Evolutionary conservation across 768 basidiomycete species (phyloP), one percentile per base, ranked within the genome.

Genomic region (Fomitopsis serialis): DNA sequence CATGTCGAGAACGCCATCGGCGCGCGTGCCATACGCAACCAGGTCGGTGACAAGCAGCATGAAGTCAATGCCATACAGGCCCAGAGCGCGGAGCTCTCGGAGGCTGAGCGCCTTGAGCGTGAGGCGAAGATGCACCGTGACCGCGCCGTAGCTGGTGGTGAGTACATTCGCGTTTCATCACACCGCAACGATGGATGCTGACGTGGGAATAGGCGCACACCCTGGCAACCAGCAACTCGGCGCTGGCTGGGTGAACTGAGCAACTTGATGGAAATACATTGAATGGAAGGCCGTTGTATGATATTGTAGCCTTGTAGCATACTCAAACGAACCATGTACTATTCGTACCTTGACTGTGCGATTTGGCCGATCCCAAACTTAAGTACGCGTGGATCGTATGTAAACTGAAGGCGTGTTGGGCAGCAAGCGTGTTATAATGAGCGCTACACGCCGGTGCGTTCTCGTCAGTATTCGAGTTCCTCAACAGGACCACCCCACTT

Each of bases 61-160:
- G 78, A 79, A 65, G 80, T 79, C 0, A 68, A 74, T 24, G 64
- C 73, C 0, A 55, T 74, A 36, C 76, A 76, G 54, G 50, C 71
- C 10, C 80, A 82, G 62, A 70, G 73, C 24, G 62, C 65, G 7
- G 80, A 81, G 59, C 66, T 82, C 19, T 69, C 73, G 2, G 77
- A 81, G 60, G 80, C 81, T 17, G 78, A 81, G 62, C 72, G 76
- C 12, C 68, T 81, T 6, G 80, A 82, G 62, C 66, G 66, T 4
- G 79, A 81, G 58, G 80, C 79, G 10, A 36, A 70, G 36, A 58
- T 71, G 64, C 72, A 74, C 32, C 73, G 79, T 21, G 77, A 81
- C 54, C 72, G 78, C 9, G 80, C 79, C 5, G 78, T 80, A 23
- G 77, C 68, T 12, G 77, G 79, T 58, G 79, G 79, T 75, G 17